Percentiles rank a stretch among this genome's conserved stretches.
phyloP scores from a whole-genome alignment of 2,329 filamentous ascomycete genomes.

The Penicillium decumbens region DNA sequence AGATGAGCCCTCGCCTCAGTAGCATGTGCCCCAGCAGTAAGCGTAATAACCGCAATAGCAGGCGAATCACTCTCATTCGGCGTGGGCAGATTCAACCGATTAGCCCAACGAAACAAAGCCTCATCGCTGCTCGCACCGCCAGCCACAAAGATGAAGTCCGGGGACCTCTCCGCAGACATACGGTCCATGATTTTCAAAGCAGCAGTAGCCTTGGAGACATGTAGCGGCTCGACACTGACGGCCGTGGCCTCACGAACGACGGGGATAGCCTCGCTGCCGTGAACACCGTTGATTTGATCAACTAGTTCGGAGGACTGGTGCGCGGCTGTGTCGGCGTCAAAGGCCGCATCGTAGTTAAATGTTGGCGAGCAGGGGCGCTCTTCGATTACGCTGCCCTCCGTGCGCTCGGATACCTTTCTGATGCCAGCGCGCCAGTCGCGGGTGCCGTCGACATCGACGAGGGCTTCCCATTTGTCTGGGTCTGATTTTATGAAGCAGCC shows the following conservation, averaged over 20 bases:
- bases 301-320: constrained; percentile 85
- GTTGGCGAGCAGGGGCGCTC: constrained; percentile 79
- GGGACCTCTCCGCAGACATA: constrained; percentile 47
- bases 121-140: constrained; percentile 88
- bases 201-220: constrained; percentile 81
- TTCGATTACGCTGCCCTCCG: constrained; percentile 78
- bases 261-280: constrained; percentile 73
- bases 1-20: constrained; percentile 78
- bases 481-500: constrained; percentile 71
- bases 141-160: constrained; percentile 82
- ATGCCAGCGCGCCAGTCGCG: constrained; percentile 77
- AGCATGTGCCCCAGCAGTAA: constrained; percentile 76
- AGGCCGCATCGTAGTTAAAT: constrained; percentile 77
- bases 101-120: constrained; percentile 91
- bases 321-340: constrained; percentile 68
- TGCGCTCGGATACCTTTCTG: constrained; percentile 72
- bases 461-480: constrained; percentile 64
- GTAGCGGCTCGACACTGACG: constrained; percentile 76
- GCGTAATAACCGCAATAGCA: constrained; percentile 62
- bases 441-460: constrained; percentile 67
- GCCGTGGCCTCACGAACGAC: constrained; percentile 75
- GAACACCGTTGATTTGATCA: constrained; percentile 88
- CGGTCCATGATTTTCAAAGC: constrained; percentile 65
- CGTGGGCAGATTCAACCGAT: constrained; percentile 52
- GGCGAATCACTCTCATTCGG: neutral